phyloP scores from a whole-genome alignment of 441 rosid species.

The Gossypium davidsonii region DNA sequence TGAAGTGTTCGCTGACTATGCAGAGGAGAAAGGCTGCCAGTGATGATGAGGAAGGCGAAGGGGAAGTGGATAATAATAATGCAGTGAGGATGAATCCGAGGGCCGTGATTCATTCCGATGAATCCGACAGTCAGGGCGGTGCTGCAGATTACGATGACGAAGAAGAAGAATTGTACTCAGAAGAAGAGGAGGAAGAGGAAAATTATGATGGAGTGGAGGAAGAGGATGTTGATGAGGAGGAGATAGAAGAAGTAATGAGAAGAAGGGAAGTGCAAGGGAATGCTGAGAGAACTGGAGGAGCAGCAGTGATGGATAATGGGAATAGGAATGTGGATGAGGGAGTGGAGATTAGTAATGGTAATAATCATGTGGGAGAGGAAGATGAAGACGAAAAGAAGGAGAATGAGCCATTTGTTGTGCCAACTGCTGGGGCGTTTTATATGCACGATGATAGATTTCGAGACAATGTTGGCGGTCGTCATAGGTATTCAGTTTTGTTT shows the following conservation, averaged over 20 bases:
- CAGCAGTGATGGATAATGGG: conserved; percentile 23
- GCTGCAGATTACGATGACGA: conserved; percentile 62
- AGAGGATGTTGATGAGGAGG: not conserved
- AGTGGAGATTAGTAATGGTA: conserved; percentile 20
- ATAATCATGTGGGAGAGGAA: conserved; percentile 30
- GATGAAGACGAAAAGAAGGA: conserved; percentile 46
- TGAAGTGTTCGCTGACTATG: conserved; percentile 51
- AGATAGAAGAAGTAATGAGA: not conserved
- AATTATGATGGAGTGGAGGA: conserved; percentile 19
- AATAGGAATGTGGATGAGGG: conserved; percentile 22
- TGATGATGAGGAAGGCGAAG: conserved; percentile 70
- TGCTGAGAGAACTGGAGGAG: conserved; percentile 12
- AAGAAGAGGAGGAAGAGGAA: conserved; percentile 36
- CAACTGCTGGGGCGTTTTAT: conserved; percentile 93
- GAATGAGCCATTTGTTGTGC: conserved; percentile 83
- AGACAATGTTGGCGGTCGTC: conserved; percentile 52
- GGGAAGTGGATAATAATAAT: conserved; percentile 20
- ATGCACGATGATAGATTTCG: conserved; percentile 96
- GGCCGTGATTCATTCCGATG: conserved; percentile 47
- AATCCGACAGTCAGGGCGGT: conserved; percentile 59
- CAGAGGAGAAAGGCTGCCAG: conserved; percentile 79
- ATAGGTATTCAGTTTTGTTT: conserved; percentile 20
- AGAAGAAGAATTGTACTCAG: conserved; percentile 36
- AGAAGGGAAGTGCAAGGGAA: not conserved
- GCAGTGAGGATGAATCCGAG: conserved; percentile 33